These are phyloP conservation scores for Raphanus hybrid DNA, from an alignment of 441 rosid genomes.

Conservation along the genomic window DNA sequence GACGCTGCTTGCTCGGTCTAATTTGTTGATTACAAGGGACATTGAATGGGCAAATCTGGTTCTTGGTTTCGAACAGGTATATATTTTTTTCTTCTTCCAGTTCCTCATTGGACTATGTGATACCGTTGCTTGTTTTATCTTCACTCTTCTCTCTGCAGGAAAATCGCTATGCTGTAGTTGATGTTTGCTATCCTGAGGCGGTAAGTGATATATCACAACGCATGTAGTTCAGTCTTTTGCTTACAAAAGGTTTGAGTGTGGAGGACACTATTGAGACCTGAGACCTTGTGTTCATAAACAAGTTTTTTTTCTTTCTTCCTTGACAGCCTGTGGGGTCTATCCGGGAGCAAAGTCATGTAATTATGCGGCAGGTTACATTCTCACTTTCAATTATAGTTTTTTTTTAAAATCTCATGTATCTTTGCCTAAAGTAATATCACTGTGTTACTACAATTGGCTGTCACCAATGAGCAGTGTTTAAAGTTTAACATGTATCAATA, in stretches of 20 bases:
- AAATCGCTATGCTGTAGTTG: constrained; percentile 85
- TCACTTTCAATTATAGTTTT: constrained; percentile 8
- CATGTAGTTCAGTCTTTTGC: background rate
- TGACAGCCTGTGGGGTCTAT: constrained; percentile 91
- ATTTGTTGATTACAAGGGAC: constrained; percentile 92
- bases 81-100: background rate
- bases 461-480: constrained; percentile 11
- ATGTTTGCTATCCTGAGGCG: constrained; percentile 83
- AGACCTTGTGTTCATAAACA: constrained; percentile 14
- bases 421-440: constrained; percentile 4
- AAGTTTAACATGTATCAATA: no score
- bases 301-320: constrained; percentile 21
- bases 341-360: constrained; percentile 77
- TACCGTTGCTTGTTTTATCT: constrained; percentile 5
- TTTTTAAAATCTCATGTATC: background rate
- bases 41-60: constrained; percentile 97
- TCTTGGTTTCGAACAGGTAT: constrained; percentile 95
- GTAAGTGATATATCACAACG: constrained; percentile 51
- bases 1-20: constrained; percentile 90
- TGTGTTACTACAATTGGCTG: constrained; percentile 11
- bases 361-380: constrained; percentile 76
- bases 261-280: constrained; percentile 2
- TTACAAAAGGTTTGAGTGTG: background rate
- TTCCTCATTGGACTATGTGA: constrained; percentile 2
- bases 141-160: constrained; percentile 56